Conservation (phyloP, 1,284 basidiomycete genomes). For the Boletus sp. region DNA sequence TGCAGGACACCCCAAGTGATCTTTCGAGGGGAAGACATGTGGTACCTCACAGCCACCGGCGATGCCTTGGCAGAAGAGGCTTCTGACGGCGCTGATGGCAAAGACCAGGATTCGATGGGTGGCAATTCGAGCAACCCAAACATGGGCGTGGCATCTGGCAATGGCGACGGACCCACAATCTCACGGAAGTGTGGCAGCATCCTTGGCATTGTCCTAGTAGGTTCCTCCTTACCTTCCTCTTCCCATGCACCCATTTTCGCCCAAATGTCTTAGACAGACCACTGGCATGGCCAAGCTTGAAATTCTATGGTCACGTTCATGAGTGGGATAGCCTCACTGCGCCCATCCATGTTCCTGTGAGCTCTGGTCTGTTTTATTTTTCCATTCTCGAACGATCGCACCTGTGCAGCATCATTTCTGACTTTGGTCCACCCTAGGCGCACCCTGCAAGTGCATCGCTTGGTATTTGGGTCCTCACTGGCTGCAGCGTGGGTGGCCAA, state of each 20-base stretch:
- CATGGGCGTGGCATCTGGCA: slow-evolving; percentile 32
- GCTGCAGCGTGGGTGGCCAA: slow-evolving; percentile 64
- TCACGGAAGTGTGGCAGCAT: slow-evolving; percentile 51
- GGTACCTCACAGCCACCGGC: slow-evolving; percentile 18
- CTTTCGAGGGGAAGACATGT: slow-evolving; percentile 34
- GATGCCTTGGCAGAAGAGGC: slow-evolving; percentile 14
- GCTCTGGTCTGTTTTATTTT: slow-evolving; percentile 26
- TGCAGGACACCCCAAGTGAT: slow-evolving; percentile 37
- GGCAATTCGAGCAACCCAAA: slow-evolving; percentile 22
- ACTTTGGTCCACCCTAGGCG: slow-evolving; percentile 12
- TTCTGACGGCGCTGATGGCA: slow-evolving; percentile 27
- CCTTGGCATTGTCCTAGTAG: slow-evolving; percentile 58
- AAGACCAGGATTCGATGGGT: slow-evolving; percentile 33
- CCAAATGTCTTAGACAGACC: slow-evolving; percentile 48
- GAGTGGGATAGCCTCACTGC: slow-evolving; percentile 71
- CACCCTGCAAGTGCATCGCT: slow-evolving; percentile 14
- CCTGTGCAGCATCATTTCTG: not conserved
- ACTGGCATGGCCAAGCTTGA: slow-evolving; percentile 60
- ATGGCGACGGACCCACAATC: slow-evolving; percentile 30
- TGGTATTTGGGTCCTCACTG: slow-evolving; percentile 63
- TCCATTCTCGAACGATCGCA: not conserved
- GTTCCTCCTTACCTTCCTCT: slow-evolving; percentile 10
- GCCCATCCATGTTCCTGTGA: slow-evolving; percentile 55
- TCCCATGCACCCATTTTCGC: slow-evolving; percentile 1
- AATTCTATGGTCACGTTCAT: slow-evolving; percentile 66